These are phyloP conservation scores for Sporothrix curviconia DNA, from an alignment of 2,329 filamentous ascomycete species.

Conservation along the genomic window DNA sequence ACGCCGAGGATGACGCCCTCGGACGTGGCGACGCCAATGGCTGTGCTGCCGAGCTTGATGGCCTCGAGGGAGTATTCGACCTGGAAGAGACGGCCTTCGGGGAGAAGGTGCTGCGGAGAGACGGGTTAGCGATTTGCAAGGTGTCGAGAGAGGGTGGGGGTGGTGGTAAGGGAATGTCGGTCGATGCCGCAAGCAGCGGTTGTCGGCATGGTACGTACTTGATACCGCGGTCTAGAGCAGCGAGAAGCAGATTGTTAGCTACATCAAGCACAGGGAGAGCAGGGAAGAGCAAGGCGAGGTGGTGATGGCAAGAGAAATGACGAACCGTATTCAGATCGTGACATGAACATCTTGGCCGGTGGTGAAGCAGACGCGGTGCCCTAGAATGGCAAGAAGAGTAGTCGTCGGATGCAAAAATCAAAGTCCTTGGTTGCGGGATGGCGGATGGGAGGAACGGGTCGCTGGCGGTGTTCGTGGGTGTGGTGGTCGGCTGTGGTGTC, in stretches of 20 bases:
- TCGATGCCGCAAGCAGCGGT: too few relatives aligned
- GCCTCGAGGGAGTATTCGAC: slow-evolving; percentile 99
- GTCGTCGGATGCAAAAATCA: background rate
- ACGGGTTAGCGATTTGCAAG: background rate
- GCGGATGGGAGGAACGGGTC: background rate
- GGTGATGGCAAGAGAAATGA: slow-evolving; percentile 11
- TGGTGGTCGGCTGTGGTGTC: background rate
- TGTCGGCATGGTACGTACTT: slow-evolving; percentile 79
- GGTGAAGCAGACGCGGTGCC: slow-evolving; percentile 17
- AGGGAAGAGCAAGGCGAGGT: slow-evolving; percentile 14
- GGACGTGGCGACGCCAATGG: slow-evolving; percentile 93
- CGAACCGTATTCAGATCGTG: slow-evolving; percentile 98
- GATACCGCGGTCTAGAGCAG: slow-evolving; percentile 77
- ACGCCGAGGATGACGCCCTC: slow-evolving; percentile 95
- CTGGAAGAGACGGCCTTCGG: slow-evolving; percentile 98
- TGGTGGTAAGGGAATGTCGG: too few relatives aligned
- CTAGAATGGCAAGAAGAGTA: slow-evolving; percentile 6
- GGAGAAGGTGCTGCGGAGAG: slow-evolving; percentile 89
- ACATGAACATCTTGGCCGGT: slow-evolving; percentile 88
- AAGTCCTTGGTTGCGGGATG: background rate
- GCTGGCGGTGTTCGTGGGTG: background rate
- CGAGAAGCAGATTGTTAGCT: slow-evolving; percentile 6
- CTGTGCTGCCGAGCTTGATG: slow-evolving; percentile 98
- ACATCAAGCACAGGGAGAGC: background rate
- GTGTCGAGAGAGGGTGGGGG: too few relatives aligned